Evolutionary conservation across 1,284 basidiomycete genomes (phyloP).

Genomic region (Papiliotrema nemorosa): DNA sequence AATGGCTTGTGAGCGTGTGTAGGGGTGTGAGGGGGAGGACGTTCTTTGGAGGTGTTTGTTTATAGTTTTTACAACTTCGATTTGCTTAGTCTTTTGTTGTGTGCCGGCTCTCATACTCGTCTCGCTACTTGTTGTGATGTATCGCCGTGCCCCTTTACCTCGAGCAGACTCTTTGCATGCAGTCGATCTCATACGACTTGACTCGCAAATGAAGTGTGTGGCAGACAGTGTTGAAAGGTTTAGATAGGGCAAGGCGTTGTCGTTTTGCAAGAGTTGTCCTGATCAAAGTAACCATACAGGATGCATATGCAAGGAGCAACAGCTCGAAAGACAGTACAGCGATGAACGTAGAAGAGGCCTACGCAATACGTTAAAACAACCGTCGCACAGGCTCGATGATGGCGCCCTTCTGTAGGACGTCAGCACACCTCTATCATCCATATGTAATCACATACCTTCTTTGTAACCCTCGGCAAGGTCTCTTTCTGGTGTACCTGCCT

Average conservation of each 20-base stretch:
- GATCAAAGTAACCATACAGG: no score
- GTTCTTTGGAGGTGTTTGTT: no score
- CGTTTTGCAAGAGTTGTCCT: no score
- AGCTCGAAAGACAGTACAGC: no score
- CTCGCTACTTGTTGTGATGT: constrained; percentile 9
- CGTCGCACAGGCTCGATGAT: constrained; percentile 71
- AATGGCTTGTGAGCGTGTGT: neutral
- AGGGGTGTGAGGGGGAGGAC: neutral
- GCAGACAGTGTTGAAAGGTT: no score
- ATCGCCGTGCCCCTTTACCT: constrained; percentile 7
- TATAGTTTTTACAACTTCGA: constrained; percentile 18
- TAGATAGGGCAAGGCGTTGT: no score
- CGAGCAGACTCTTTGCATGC: no score
- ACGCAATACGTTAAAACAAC: constrained; percentile 48
- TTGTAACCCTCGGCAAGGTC: constrained; percentile 76
- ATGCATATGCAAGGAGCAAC: no score
- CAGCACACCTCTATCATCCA: neutral
- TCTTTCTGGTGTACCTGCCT: constrained; percentile 78
- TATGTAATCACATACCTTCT: constrained; percentile 61
- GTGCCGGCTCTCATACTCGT: no score
- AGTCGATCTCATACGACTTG: no score
- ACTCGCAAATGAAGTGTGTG: no score
- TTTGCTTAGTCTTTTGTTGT: constrained; percentile 17
- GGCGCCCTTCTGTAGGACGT: constrained; percentile 59
- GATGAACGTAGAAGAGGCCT: no score